A percentile compares a stretch with the other conserved stretches of the same genome.
phyloP scores from a whole-genome alignment of 164 flowering plant genomes.

The Amborella trichopoda region DNA sequence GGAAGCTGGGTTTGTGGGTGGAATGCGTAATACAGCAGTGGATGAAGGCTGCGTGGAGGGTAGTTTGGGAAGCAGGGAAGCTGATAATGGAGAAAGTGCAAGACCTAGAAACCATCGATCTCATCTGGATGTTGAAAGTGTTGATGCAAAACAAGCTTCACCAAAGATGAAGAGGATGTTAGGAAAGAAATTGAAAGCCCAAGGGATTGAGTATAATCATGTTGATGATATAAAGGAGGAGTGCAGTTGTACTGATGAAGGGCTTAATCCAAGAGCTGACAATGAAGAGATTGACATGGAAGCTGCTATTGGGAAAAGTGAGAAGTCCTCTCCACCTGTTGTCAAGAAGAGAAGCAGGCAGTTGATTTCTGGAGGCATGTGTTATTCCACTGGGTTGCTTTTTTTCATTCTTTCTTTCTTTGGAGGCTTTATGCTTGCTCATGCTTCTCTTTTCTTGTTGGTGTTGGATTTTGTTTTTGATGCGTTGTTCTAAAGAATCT shows the following conservation, averaged over 20 bases:
- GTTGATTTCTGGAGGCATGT: slow-evolving; percentile 31
- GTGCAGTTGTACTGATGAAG: slow-evolving; percentile 68
- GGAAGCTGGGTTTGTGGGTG: slow-evolving; percentile 18
- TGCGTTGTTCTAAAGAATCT: no score
- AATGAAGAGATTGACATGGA: slow-evolving; percentile 32
- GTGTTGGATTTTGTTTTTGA: no score
- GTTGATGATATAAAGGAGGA: slow-evolving; percentile 54
- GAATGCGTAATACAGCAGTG: slow-evolving; percentile 18
- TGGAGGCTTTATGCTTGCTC: no score
- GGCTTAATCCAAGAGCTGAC: slow-evolving; percentile 19
- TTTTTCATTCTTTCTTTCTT: no score
- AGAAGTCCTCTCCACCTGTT: slow-evolving; percentile 22
- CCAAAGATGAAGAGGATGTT: slow-evolving; percentile 25
- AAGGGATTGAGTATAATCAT: slow-evolving; percentile 17
- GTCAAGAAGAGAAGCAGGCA: slow-evolving; percentile 46
- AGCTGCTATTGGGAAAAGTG: slow-evolving; percentile 19
- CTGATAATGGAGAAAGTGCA: slow-evolving; percentile 36
- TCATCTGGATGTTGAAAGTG: slow-evolving; percentile 21
- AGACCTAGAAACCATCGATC: slow-evolving; percentile 15
- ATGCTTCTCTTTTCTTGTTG: no score
- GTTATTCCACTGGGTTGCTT: not conserved
- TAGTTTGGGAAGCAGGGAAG: slow-evolving; percentile 50
- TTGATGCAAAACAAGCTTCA: slow-evolving; percentile 17
- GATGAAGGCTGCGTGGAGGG: slow-evolving; percentile 46
- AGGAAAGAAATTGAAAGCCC: slow-evolving; percentile 24